A percentile compares a stretch with the other conserved stretches of the same genome.
Conservation (phyloP, 305 asterid genomes). For the Fraxinus latifolia region DNA sequence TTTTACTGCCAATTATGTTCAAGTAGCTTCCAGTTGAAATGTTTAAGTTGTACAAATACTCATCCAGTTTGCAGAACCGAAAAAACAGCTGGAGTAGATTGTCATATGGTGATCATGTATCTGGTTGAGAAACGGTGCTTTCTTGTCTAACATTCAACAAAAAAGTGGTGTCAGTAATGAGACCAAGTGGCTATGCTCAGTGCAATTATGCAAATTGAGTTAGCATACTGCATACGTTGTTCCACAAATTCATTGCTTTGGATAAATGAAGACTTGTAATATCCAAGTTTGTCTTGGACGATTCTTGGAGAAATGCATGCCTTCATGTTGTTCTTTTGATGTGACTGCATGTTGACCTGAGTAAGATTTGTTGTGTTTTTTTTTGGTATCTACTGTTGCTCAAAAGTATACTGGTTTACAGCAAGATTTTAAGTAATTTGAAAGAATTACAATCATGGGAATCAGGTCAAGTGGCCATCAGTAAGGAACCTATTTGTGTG, state of each 20-base stretch:
- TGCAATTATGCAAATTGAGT: slow-evolving; percentile 5
- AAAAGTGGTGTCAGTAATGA: slow-evolving; percentile 17
- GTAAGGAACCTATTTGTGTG: slow-evolving; percentile 36
- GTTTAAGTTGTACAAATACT: neutral
- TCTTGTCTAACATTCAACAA: slow-evolving; percentile 5
- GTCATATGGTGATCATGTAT: slow-evolving; percentile 12
- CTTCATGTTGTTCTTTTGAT: slow-evolving; percentile 9
- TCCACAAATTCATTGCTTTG: slow-evolving; percentile 7
- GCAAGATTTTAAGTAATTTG: slow-evolving; percentile 11
- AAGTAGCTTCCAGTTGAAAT: neutral
- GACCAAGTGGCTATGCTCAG: slow-evolving; percentile 16
- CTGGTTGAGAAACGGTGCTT: slow-evolving; percentile 11
- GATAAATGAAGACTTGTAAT: slow-evolving; percentile 9
- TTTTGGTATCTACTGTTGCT: slow-evolving; percentile 20
- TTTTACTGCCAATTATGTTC: slow-evolving; percentile 7
- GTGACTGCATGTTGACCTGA: slow-evolving; percentile 20
- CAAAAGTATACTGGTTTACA: slow-evolving; percentile 23
- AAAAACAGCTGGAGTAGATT: slow-evolving; percentile 19
- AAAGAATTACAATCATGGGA: slow-evolving; percentile 17
- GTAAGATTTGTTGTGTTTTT: slow-evolving; percentile 9
- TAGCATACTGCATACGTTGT: slow-evolving; percentile 6
- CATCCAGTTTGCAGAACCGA: neutral
- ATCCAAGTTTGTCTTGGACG: slow-evolving; percentile 22
- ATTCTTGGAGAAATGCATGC: slow-evolving; percentile 18
- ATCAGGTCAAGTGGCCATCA: slow-evolving; percentile 26